Base-by-base conservation (phyloP, 257 asterid species). In the Solanum phureja region DNA sequence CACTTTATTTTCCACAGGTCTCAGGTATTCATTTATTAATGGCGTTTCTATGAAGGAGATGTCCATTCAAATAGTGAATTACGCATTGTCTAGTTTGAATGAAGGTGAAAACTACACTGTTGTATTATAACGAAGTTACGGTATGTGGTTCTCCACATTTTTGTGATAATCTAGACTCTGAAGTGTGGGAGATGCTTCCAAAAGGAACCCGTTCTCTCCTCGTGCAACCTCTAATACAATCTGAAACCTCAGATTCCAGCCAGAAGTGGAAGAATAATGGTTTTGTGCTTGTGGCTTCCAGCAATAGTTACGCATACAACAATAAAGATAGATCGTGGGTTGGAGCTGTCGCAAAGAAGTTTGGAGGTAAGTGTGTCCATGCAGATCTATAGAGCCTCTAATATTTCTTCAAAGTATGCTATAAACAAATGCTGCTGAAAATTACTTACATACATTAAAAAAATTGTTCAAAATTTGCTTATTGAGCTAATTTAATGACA, bases 281-380 rank as follows among this genome's bases (percentile, higher is more conserved):
- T 38, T 95, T 95, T 88, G 89, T 97, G 86, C 88, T 97, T 89
- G 88, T 97, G 94, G 99, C 96, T 74, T 95, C 99, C 31, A 90
- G 91, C 88, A 89, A 93, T 46, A 94, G 91, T 84, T 94, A 93
- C 84, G 98, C 98, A 76, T 95, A 92, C 88, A 92, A 88, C 86
- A 92, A 89, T 37, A 94, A 91, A 87, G 98, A 95, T 91, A 92
- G 89, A 88, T 93, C 94, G 46, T 96, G 99, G 99, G 91, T 94
- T 84, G 93, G 93, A 91, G 95, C 94, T 71, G 87, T 94, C 83
- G 96, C 98, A 83, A 91, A 92, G 91, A 97, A 97, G 92, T 95
- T 93, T 89, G 84, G 88, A 88, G 94, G 95, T 91, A 90, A 40
- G 86, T 83, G 16, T 73, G 24, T 52, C 69, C 76, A 58, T n/a